Base-by-base conservation (phyloP, 1,284 basidiomycete genomes). In the Puccinia sorghi region DNA sequence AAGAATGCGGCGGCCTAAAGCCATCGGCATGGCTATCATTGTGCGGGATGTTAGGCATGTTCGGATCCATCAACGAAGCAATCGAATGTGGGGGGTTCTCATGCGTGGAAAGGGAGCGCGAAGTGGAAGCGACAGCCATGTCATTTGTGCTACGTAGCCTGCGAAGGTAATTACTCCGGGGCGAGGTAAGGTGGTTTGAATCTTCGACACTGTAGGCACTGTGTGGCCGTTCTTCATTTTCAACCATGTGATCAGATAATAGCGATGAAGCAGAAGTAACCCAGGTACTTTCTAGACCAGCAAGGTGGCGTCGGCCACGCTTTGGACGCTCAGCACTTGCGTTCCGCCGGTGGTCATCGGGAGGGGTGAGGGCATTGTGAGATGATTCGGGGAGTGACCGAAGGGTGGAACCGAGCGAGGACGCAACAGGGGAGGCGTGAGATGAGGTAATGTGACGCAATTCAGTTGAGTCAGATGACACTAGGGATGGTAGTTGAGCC, bases 81-180 rank as follows among this genome's bases (percentile, higher is more conserved):
- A 70, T 43, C 3, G 52, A 48, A 48, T 54, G 41, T 13, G 9
- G 15, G 27, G 25, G 25, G 5, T 37, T 50, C 27, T 77, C 75
- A 37, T 70, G 75, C 20, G 64, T 52, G 3, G 75, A 77, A 46
- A 13, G 56, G 1, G 75, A 54, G 17, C 75, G 75, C 43, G 32
- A 27, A 56, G 25, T 13, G 8, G 66, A 25, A 6, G 8, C 67
- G 20, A 17, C n/a, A 20, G 17, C 17, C 54, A 69, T 48, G 13
- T 77, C 64, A 22, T 54, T 77, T 7, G 64, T 50, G n/a, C 75
- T 77, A 50, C 66, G 75, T 37, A 77, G 43, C 43, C 66, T 52
- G 57, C 64, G 75, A 61, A 70, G 39, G 46, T 67, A 59, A 39
- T 22, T 57, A 15, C 54, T 75, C 17, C 27, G 41, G 39, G 59